Base-by-base conservation (phyloP, 2,329 filamentous ascomycete genomes). In the Calonectria pseudoturangicola region DNA sequence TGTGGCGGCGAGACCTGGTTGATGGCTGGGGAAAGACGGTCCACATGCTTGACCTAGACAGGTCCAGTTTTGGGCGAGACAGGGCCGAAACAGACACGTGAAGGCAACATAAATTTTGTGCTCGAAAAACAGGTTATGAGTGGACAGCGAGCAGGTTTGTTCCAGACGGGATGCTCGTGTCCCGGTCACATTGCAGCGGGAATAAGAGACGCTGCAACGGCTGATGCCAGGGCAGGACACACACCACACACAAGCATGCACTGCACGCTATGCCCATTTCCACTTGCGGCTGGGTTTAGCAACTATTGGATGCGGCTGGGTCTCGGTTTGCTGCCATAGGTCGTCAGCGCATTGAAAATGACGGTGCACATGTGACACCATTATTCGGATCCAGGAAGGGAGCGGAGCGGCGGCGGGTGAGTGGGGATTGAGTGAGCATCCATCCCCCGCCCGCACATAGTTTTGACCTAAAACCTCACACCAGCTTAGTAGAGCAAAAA, bases 141-240 rank as follows among this genome's bases (percentile, higher is more conserved):
- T 60, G 54, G 43, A 21, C 30, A 25, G 43, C 51, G 15, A 62
- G 36, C 51, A 48, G 66, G 13, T 41, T 60, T 60, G 54, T 60
- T 60, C 39, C 21, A 30, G 30, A 62, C 30, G 30, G 50, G 45
- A 36, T n/a, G 47, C n/a, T 56, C 18, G 58, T 60, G 54, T 27
- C 21, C 54, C 54, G 54, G 54, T 60, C 54, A 28, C 36, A 21
- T 39, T 45, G 58, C 18, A 60, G 68, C 69, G 63, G 69, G 36
- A 67, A 70, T 47, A 64, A 64, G 60, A 36, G 41, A 67, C 27
- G n/a, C 12, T 62, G 54, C 45, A 71, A 68, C 64, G 56, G 69
- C 64, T 21, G 33, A 71, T 68, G 64, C 33, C 39, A 67, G 63
- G 64, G 21, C 45, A 15, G 48, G 33, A 39, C 39, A 45, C 28